Percentiles rank a stretch among this genome's conserved stretches.
Evolutionary conservation across 139 green algal genomes (phyloP).

Genomic region (Monoraphidium neglectum): DNA sequence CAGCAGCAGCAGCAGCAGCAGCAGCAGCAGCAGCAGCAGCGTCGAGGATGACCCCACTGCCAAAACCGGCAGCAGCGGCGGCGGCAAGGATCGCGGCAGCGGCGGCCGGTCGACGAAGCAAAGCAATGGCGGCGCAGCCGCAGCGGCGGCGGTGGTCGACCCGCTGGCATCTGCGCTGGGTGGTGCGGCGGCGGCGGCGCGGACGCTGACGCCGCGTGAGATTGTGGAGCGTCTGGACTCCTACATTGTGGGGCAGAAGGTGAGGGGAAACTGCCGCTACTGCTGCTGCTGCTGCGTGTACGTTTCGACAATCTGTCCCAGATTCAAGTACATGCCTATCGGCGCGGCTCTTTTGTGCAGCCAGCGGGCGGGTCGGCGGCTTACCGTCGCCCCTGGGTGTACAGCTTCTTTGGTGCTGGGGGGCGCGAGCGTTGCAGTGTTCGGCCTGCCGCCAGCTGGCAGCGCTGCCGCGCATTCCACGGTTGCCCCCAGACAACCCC

Average conservation of each 20-base stretch:
- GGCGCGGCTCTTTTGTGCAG: background rate
- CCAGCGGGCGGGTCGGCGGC: background rate
- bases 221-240: constrained; percentile 71
- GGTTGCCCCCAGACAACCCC: background rate
- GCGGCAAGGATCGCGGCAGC: no score
- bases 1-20: constrained; percentile 5
- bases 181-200: background rate
- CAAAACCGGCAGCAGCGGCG: constrained; percentile 8
- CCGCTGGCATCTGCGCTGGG: background rate
- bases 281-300: background rate
- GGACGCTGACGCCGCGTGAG: constrained; percentile 13
- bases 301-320: no score
- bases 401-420: background rate
- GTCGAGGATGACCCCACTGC: background rate
- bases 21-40: background rate
- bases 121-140: no score
- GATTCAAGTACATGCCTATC: background rate
- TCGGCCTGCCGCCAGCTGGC: background rate
- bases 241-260: constrained; percentile 87
- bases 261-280: background rate
- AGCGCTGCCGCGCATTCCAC: background rate
- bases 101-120: no score
- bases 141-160: background rate
- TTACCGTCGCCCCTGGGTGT: background rate
- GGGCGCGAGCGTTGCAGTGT: background rate